Base-by-base conservation (phyloP, 164 flowering plant genomes). In the Nymphaea colorata region DNA sequence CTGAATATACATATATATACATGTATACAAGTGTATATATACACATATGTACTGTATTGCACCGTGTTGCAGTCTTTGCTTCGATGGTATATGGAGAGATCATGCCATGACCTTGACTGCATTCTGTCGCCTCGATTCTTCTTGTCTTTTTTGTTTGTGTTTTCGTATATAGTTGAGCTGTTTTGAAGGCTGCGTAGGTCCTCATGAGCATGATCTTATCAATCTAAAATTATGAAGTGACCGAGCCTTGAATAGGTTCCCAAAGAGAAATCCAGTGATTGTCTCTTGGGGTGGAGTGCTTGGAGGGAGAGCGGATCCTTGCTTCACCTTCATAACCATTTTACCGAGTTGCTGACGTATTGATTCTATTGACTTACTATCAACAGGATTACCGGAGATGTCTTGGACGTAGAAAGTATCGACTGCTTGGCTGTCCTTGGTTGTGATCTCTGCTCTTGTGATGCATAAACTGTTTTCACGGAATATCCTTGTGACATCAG, bases 401-500 rank as follows among this genome's bases (percentile, higher is more conserved):
- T 91, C 96, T 5, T 87, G 82, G 60, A 91, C 93, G 67, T 86
- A 84, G 76, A 91, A 93, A 0, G 81, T 89, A 77, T 86, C 86
- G 59, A 69, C 75, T 43, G 91, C 96, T 76, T 85, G 84, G 41
- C 92, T 87, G 36, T 79, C 76, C 73, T 77, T 77, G 16, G 97
- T 90, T 42, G 88, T 76, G 51, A 93, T 85, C 69, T 86, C 91
- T 51, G 98, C 98, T 75, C 97, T 79, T 65, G 69, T 83, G 65
- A 93, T 81, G 59, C 76, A 73, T 71, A 93, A 70, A 64, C 98
- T 80, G 72, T 93, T 87, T 78, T 93, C 97, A 44, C 97, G 80
- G 72, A 93, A 89, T 64, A 86, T 76, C 77, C 96, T 79, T 42
- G 97, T 93, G 44, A 93, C 80, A 55, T 93, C 97, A 0, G 98